These are phyloP conservation scores for Magnolia officinalis DNA, from an alignment of 164 flowering plant genomes.

Conservation along the genomic window DNA sequence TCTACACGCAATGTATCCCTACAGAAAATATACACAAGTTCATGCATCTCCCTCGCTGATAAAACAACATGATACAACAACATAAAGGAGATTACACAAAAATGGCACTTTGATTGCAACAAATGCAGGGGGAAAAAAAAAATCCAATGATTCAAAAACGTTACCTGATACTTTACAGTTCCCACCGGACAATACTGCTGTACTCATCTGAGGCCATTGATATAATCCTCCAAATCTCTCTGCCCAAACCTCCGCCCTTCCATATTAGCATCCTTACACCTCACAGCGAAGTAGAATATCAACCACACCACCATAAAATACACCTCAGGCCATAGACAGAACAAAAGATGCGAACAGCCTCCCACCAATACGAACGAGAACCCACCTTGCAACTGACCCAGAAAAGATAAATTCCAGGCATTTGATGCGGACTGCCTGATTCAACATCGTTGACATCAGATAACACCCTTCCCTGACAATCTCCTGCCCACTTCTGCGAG, in stretches of 20 bases:
- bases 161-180: conserved; percentile 28
- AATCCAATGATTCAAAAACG: conserved; percentile 14
- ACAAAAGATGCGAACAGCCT: conserved; percentile 40
- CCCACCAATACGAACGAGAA: conserved; percentile 45
- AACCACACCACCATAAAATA: conserved; percentile 94
- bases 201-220: conserved; percentile 56
- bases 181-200: conserved; percentile 2
- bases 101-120: conserved; percentile 5
- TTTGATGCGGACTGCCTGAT: conserved; percentile 68
- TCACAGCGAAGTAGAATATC: conserved; percentile 68
- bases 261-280: conserved; percentile 55
- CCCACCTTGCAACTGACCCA: conserved; percentile 58
- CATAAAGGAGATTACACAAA: conserved; percentile 22
- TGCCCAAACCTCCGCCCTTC: conserved; percentile 66
- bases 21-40: conserved; percentile 13
- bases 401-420: conserved; percentile 62
- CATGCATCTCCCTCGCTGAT: conserved; percentile 12
- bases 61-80: conserved; percentile 40
- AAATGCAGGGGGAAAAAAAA: conserved; percentile 26
- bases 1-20: conserved; percentile 1
- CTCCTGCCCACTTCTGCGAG: conserved; percentile 71
- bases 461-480: conserved; percentile 83
- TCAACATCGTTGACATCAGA: conserved; percentile 58
- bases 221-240: conserved; percentile 68
- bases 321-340: conserved; percentile 71